Conservation (phyloP, 2,329 filamentous ascomycete species). For the Sporothrix inflata region DNA sequence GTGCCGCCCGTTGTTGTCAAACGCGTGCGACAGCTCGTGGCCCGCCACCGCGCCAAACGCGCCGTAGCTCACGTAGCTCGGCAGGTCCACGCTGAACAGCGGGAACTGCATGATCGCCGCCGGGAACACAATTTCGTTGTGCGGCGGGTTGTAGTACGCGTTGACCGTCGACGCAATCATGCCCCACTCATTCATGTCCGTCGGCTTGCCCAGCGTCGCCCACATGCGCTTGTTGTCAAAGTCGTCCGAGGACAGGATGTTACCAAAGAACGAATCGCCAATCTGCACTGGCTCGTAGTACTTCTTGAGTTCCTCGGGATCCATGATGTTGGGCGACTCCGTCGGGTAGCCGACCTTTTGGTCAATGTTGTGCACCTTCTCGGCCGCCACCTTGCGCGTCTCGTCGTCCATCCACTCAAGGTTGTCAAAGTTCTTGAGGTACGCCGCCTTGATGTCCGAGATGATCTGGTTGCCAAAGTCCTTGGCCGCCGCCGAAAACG, state of each 20-base stretch:
- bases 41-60: constrained; percentile 68
- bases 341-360: constrained; percentile 72
- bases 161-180: constrained; percentile 67
- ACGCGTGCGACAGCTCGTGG: constrained; percentile 71
- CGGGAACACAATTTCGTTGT: constrained; percentile 71
- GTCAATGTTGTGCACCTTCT: constrained; percentile 68
- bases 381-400: constrained; percentile 62
- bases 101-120: constrained; percentile 72
- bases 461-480: constrained; percentile 69
- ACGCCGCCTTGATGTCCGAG: constrained; percentile 69
- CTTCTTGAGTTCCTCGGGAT: constrained; percentile 56
- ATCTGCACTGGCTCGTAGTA: constrained; percentile 62
- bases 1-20: constrained; percentile 67
- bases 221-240: constrained; percentile 56
- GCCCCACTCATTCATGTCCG: constrained; percentile 62
- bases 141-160: constrained; percentile 65
- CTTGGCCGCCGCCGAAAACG: constrained; percentile 69
- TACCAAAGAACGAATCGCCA: constrained; percentile 58
- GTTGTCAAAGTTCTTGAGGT: constrained; percentile 60
- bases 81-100: constrained; percentile 64
- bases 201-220: constrained; percentile 62
- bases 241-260: constrained; percentile 55
- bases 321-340: constrained; percentile 59
- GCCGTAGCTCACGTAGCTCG: constrained; percentile 69
- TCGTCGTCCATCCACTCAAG: constrained; percentile 68